A percentile compares a stretch with the other conserved stretches of the same genome.
Conservation (phyloP, 306 rosid genomes). For the Pyrus bretschneideri region DNA sequence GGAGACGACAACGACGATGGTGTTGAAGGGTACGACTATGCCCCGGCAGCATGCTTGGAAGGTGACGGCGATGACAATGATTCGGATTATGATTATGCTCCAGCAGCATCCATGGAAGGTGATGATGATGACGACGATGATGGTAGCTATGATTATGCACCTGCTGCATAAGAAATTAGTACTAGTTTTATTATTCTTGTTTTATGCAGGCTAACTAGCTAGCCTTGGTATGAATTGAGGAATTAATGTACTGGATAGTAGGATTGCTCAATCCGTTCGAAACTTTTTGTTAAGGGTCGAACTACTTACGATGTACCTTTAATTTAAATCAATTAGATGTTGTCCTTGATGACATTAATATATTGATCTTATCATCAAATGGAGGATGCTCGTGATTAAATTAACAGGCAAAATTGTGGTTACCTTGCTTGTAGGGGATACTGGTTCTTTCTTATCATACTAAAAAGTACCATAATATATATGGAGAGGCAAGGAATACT, state of each 20-base stretch:
- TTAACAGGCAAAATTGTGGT: too few species aligned
- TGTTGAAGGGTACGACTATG: slow-evolving; percentile 1
- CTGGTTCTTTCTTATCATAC: too few species aligned
- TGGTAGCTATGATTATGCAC: slow-evolving; percentile 13
- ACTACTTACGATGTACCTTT: background rate
- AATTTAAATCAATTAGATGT: too few species aligned
- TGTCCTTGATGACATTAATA: too few species aligned
- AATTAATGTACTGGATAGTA: background rate
- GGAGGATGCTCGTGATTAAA: too few species aligned
- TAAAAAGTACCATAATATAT: too few species aligned
- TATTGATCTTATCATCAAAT: too few species aligned
- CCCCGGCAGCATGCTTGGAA: background rate
- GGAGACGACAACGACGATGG: background rate
- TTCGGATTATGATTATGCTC: slow-evolving; percentile 3
- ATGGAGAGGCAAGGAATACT: too few species aligned
- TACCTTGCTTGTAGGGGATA: too few species aligned
- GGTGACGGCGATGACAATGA: background rate
- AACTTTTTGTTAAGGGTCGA: background rate
- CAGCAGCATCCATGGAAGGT: slow-evolving; percentile 3
- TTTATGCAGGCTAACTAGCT: background rate
- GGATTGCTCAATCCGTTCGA: background rate
- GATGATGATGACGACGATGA: background rate
- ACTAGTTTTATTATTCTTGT: background rate
- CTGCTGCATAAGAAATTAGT: background rate
- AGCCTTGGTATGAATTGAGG: background rate